A percentile compares a stretch with the other conserved stretches of the same genome.
phyloP scores from a whole-genome alignment of 257 asterid species.

The Penstemon barbatus region DNA sequence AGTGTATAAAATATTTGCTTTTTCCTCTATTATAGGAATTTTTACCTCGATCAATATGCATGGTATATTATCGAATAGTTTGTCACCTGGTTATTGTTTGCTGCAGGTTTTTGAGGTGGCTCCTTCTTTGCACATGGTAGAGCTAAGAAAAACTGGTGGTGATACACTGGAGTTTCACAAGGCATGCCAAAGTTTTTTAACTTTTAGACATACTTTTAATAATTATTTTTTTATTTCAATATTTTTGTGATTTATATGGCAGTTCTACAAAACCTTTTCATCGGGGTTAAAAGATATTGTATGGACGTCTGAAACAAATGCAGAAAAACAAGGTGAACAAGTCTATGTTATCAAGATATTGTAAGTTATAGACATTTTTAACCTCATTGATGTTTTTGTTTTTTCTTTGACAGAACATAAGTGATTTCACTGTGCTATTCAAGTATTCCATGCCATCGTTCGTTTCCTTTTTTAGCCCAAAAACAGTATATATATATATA shows the following conservation, averaged over 20 bases:
- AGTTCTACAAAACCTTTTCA: conserved; percentile 74
- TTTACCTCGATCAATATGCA: too few relatives aligned
- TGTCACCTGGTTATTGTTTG: conserved; percentile 15
- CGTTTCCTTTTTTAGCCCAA: too few relatives aligned
- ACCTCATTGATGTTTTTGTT: too few relatives aligned
- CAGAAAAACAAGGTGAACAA: conserved; percentile 39
- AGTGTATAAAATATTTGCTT: neutral
- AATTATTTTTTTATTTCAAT: conserved; percentile 1
- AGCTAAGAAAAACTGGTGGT: conserved; percentile 79
- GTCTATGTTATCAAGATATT: too few relatives aligned
- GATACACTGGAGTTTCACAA: conserved; percentile 86
- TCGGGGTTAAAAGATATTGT: conserved; percentile 73
- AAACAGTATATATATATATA: too few relatives aligned
- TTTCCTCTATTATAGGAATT: too few relatives aligned
- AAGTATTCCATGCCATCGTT: too few relatives aligned
- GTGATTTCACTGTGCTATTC: too few relatives aligned
- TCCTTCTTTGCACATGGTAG: conserved; percentile 79
- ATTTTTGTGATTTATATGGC: conserved; percentile 15
- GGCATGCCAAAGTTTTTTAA: conserved; percentile 39
- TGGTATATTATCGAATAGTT: neutral
- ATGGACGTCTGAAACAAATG: conserved; percentile 54
- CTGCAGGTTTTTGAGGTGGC: conserved; percentile 84
- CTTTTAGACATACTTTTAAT: neutral
- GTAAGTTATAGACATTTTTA: too few relatives aligned
- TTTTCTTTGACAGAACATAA: too few relatives aligned